These are phyloP conservation scores for Gyrodon lividus DNA, from an alignment of 768 basidiomycete species.

Conservation along the genomic window DNA sequence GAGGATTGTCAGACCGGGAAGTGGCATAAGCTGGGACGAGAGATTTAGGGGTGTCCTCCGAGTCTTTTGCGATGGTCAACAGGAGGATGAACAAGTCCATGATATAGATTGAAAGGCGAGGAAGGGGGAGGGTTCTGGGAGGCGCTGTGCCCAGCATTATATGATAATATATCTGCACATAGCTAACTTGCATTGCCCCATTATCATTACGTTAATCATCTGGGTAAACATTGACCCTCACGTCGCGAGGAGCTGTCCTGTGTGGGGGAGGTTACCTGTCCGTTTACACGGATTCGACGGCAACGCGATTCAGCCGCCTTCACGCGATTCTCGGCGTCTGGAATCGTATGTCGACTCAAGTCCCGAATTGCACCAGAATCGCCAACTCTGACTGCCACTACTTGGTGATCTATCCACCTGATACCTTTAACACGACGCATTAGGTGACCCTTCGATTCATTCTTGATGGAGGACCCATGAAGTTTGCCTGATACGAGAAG, in stretches of 20 bases:
- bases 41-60: constrained; percentile 59
- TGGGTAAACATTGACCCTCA: neutral
- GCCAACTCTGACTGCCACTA: no score
- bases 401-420: no score
- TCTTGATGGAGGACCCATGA: neutral
- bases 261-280: no score
- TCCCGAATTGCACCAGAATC: no score
- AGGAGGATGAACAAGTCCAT: constrained; percentile 3
- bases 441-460: neutral
- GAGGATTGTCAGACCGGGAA: constrained; percentile 67
- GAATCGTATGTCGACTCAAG: no score
- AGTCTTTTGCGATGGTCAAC: constrained; percentile 57
- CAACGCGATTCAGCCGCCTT: no score
- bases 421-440: no score
- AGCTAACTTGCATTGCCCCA: constrained; percentile 4
- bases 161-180: no score
- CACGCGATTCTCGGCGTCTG: no score
- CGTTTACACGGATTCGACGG: no score
- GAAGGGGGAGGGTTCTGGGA: neutral
- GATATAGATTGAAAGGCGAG: neutral
- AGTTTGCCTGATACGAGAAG: neutral
- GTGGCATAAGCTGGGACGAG: constrained; percentile 73
- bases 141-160: constrained; percentile 8
- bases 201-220: neutral
- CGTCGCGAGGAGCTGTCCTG: no score